These are phyloP conservation scores for Nannochloris sp. DNA, from an alignment of 139 green algal species.

Conservation along the genomic window DNA sequence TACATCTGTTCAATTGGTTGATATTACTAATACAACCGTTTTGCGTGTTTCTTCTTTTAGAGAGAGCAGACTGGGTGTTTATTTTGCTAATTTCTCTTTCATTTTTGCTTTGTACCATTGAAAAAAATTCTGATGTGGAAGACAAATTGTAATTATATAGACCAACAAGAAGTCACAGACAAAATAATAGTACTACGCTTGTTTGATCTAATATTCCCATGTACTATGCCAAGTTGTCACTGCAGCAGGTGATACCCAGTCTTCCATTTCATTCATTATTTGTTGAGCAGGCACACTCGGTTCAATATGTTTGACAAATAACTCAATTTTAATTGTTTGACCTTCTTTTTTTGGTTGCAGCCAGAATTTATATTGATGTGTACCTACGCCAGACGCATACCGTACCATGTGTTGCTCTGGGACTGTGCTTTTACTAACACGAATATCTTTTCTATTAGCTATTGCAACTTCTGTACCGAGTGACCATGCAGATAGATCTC, in stretches of 20 bases:
- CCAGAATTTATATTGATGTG: conserved; percentile 26
- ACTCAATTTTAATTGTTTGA: not conserved
- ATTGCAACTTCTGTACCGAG: conserved; percentile 11
- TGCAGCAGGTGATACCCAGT: conserved; percentile 3
- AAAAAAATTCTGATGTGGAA: not conserved
- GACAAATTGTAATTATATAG: too few relatives aligned
- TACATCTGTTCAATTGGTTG: too few relatives aligned
- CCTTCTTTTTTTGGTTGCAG: conserved; percentile 8
- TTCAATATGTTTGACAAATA: conserved; percentile 13
- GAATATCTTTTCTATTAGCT: not conserved
- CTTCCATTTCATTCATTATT: conserved; percentile 4
- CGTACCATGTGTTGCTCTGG: conserved; percentile 22
- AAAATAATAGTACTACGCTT: too few relatives aligned
- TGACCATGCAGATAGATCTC: conserved; percentile 27
- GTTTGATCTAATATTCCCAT: conserved; percentile 7
- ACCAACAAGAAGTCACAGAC: too few relatives aligned
- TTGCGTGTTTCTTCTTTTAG: too few relatives aligned
- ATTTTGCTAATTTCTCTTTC: too few relatives aligned
- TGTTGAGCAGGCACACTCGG: not conserved
- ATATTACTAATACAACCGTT: too few relatives aligned
- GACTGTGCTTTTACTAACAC: too few relatives aligned
- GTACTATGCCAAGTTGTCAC: conserved; percentile 15
- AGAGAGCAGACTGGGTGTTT: too few relatives aligned
- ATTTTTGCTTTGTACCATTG: too few relatives aligned
- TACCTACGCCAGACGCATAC: conserved; percentile 18